phyloP scores from a whole-genome alignment of 164 flowering plant genomes.

The Macadamia tetraphylla region DNA sequence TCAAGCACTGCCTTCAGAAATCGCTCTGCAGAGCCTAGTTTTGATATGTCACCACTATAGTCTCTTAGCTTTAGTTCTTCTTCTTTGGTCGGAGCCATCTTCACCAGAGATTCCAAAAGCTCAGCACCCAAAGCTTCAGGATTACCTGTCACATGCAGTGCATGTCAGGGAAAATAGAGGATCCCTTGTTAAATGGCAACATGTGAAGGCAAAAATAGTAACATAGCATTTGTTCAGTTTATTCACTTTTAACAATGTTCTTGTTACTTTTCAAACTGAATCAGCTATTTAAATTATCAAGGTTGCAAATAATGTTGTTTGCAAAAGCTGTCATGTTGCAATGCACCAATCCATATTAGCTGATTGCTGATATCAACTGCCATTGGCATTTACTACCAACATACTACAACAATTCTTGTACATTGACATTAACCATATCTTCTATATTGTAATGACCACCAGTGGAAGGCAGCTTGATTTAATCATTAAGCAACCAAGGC shows the following conservation, averaged over 20 bases:
- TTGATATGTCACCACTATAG: constrained; percentile 67
- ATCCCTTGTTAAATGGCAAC: background rate
- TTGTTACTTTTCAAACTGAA: background rate
- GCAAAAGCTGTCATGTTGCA: background rate
- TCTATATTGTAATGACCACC: no score
- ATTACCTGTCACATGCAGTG: constrained; percentile 45
- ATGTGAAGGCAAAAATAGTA: background rate
- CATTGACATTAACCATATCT: no score
- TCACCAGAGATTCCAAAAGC: constrained; percentile 84
- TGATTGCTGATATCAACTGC: background rate
- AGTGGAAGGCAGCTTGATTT: no score
- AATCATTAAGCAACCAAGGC: no score
- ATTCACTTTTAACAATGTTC: background rate
- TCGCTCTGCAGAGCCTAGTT: constrained; percentile 87
- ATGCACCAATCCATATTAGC: background rate
- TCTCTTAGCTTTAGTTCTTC: constrained; percentile 88
- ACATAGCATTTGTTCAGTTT: background rate
- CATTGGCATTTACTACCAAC: background rate
- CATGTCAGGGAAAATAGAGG: background rate
- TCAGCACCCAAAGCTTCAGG: constrained; percentile 82
- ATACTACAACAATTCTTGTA: no score
- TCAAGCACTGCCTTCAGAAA: constrained; percentile 83
- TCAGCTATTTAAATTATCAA: background rate
- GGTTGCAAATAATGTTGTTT: background rate
- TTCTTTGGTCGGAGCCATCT: constrained; percentile 99